Base-by-base conservation (phyloP, 2,329 filamentous ascomycete species). In the Xylaria sp. region DNA sequence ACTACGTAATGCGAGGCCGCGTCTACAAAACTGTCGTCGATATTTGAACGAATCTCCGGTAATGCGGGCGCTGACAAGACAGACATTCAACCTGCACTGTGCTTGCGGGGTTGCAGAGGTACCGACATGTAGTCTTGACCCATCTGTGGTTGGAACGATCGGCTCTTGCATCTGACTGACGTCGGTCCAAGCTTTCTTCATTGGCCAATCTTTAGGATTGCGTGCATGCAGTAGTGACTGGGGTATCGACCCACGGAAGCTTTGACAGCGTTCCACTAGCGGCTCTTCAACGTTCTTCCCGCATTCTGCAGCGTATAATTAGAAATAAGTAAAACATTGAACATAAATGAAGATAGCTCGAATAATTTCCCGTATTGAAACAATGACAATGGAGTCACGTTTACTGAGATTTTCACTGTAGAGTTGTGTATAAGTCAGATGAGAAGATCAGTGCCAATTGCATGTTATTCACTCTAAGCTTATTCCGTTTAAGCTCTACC, bases 181-280 rank as follows among this genome's bases (percentile, higher is more conserved):
- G 57, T 70, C 53, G 60, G 33, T 36, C 40, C 17, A 23, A 33
- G 54, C 63, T 23, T 38, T 44, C 17, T 28, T 49, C 26, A 70
- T 70, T 67, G 68, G 65, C 68, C 58, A 59, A 67, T 60, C 42
- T 36, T 38, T 13, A 49, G 44, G 60, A 68, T 68, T 68, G 65
- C 67, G 49, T 66, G 66, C 68, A 63, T 69, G 62, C 60, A 64
- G 59, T 61, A 66, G 53, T 58, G 46, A 33, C 58, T 62, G 64
- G 65, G 48, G 67, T 66, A 61, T 46, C 17, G 63, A 33, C 44
- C 66, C 66, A 68, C 53, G 62, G 44, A 62, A 66, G 64, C 64
- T 66, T 49, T 64, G 63, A 64, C 49, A 38, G 56, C 57, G 48
- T 33, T 54, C 44, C 42, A 58, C 44, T 63, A 63, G 67, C 63